phyloP scores from a whole-genome alignment of 1,284 basidiomycete species.

The Heterobasidion occidentale region DNA sequence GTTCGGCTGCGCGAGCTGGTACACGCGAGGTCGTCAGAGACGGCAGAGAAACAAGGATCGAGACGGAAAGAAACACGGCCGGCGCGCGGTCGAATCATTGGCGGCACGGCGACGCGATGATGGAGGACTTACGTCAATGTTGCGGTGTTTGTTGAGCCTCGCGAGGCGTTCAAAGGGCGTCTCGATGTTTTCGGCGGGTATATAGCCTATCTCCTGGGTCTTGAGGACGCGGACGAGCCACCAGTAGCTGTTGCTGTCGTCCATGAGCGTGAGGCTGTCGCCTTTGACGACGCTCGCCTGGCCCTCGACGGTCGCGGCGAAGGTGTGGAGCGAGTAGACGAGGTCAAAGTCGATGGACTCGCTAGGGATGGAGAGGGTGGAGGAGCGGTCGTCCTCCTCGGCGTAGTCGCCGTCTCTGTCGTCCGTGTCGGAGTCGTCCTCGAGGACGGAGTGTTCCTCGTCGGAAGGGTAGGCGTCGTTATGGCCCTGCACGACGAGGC shows the following conservation, averaged over 20 bases:
- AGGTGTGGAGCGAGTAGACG: constrained; percentile 87
- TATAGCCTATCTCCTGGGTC: constrained; percentile 99
- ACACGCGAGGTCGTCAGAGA: background rate
- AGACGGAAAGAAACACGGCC: background rate
- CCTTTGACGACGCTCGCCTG: constrained; percentile 97
- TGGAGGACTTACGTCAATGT: constrained; percentile 78
- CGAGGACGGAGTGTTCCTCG: constrained; percentile 70
- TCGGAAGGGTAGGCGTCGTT: constrained; percentile 44
- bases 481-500: constrained; percentile 38
- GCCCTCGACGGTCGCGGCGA: constrained; percentile 92
- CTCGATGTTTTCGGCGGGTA: constrained; percentile 98
- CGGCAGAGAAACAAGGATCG: background rate
- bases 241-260: constrained; percentile 97
- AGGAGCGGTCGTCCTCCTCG: constrained; percentile 70
- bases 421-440: constrained; percentile 69
- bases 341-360: constrained; percentile 88
- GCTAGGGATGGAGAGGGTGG: constrained; percentile 79
- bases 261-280: constrained; percentile 88
- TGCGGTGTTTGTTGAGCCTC: constrained; percentile 93
- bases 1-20: constrained; percentile 67
- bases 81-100: no score
- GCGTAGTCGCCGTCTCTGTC: constrained; percentile 54
- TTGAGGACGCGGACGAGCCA: constrained; percentile 96
- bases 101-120: no score
- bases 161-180: constrained; percentile 96